Evolutionary conservation across 306 rosid species (phyloP).

Genomic region (Prunus mume): DNA sequence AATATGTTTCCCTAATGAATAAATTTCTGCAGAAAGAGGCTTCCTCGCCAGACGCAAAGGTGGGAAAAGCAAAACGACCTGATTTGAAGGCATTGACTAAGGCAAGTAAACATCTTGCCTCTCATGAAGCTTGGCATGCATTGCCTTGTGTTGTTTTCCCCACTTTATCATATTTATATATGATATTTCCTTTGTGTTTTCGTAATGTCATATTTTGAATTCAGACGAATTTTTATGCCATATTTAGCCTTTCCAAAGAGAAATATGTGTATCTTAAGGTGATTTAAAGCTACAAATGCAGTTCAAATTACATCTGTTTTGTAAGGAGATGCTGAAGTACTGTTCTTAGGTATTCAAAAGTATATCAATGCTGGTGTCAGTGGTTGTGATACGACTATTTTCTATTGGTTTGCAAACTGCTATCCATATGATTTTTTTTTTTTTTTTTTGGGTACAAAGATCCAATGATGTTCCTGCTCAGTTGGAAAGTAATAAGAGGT

Average conservation of each 20-base stretch:
- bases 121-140: neutral
- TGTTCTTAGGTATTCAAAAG: neutral
- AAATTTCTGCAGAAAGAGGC: constrained; percentile 35
- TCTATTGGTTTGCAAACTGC: neutral
- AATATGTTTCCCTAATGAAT: neutral
- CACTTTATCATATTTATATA: neutral
- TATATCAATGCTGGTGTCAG: neutral
- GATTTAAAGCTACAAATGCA: too few relatives aligned
- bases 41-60: constrained; percentile 31
- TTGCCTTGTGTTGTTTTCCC: neutral
- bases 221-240: neutral
- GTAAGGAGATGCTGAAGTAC: neutral
- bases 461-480: neutral
- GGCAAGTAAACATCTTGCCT: constrained; percentile 46
- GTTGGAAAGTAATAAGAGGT: neutral
- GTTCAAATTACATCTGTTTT: neutral
- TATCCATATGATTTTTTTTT: neutral
- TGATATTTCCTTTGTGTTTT: neutral
- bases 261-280: neutral
- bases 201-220: neutral
- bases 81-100: constrained; percentile 83
- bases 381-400: neutral
- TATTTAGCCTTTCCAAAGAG: too few relatives aligned
- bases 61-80: constrained; percentile 70
- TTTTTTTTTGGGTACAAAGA: neutral